Conservation (phyloP, 169 alveolate genomes). For the Plasmodium cynomolgi region DNA sequence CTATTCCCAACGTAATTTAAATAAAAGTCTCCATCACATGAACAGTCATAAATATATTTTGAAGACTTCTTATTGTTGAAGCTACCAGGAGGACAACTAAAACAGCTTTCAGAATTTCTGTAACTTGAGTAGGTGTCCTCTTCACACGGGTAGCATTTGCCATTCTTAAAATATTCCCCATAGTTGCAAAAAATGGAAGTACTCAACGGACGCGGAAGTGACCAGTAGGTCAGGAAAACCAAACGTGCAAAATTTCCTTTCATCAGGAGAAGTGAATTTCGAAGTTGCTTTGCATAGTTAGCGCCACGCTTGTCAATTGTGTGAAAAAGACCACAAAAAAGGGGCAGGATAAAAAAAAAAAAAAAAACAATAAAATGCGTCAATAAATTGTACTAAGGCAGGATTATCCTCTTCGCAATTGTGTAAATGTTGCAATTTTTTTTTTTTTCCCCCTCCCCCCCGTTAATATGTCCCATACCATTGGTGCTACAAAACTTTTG, state of each 20-base stretch:
- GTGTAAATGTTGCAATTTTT: neutral
- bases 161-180: constrained; percentile 69
- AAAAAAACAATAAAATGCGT: neutral
- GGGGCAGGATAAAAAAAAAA: neutral
- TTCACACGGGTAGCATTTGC: constrained; percentile 44
- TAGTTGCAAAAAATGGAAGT: constrained; percentile 31
- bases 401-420: neutral
- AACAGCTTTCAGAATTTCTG: constrained; percentile 69
- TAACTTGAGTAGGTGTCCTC: constrained; percentile 39
- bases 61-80: constrained; percentile 23
- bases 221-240: neutral
- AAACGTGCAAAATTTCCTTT: neutral
- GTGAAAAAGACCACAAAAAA: neutral
- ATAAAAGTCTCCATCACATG: constrained; percentile 39
- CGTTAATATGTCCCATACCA: neutral
- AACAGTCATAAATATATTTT: constrained; percentile 56
- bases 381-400: neutral
- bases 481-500: neutral
- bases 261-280: neutral
- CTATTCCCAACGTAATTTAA: constrained; percentile 61
- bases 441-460: neutral
- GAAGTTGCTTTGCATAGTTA: neutral
- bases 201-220: neutral
- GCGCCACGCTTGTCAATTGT: neutral
- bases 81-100: constrained; percentile 71